Percentiles rank a stretch among this genome's conserved stretches.
These are phyloP conservation scores for Colletotrichum cereale DNA, from an alignment of 2,329 filamentous ascomycete genomes.

Conservation along the genomic window DNA sequence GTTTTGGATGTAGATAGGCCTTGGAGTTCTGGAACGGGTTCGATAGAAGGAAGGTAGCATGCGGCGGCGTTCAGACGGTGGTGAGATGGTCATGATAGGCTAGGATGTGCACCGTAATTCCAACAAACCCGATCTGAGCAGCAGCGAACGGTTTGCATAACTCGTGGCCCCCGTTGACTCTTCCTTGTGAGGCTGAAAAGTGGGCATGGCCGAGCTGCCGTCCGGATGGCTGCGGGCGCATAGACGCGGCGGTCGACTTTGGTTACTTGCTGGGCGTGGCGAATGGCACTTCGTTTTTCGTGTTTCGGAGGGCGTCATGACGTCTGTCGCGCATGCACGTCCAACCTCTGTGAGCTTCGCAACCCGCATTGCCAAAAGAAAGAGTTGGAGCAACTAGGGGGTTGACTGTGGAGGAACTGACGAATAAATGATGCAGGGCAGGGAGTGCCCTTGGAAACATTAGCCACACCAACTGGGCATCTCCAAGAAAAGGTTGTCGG, in stretches of 20 bases:
- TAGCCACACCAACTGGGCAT: conserved; percentile 37
- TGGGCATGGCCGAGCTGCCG: conserved; percentile 11
- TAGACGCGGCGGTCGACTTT: conserved; percentile 20
- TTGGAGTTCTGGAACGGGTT: conserved; percentile 37
- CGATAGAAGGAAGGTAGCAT: conserved; percentile 30
- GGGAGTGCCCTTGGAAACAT: conserved; percentile 33
- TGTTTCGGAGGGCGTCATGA: conserved; percentile 40
- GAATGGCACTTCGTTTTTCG: conserved; percentile 23
- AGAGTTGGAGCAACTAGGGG: conserved; percentile 26
- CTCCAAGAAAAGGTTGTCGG: conserved; percentile 43
- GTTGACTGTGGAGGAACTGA: conserved; percentile 37
- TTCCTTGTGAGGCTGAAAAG: conserved; percentile 34
- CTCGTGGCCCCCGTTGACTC: conserved; percentile 17
- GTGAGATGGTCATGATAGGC: conserved; percentile 21
- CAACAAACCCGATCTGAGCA: conserved; percentile 12
- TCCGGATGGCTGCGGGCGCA: conserved; percentile 18
- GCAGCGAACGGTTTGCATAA: conserved; percentile 21
- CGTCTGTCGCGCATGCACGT: conserved; percentile 29
- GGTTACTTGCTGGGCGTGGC: conserved; percentile 18
- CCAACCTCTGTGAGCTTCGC: conserved; percentile 29
- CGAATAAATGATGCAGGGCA: conserved; percentile 41
- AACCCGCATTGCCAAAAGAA: conserved; percentile 36
- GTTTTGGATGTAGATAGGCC: conserved; percentile 6
- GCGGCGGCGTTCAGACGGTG: conserved; percentile 40
- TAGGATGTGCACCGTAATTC: conserved; percentile 15